Evolutionary conservation across 2,329 filamentous ascomycete species (phyloP).

Genomic region (Domatiomyces catenatus): DNA sequence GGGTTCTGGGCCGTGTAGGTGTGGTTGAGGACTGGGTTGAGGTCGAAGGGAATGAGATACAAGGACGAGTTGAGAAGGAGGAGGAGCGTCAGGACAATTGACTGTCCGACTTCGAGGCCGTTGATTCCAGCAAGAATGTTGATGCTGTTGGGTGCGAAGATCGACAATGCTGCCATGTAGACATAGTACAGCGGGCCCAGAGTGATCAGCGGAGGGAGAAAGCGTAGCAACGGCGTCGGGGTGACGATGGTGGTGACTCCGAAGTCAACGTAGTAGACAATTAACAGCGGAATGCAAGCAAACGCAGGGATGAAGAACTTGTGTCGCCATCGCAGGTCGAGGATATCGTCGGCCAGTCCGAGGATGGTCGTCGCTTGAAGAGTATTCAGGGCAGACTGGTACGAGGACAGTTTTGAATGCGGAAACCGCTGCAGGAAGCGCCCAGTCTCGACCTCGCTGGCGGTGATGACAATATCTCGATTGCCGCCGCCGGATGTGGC

Average conservation of each 20-base stretch:
- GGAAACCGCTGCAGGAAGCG: conserved; percentile 83
- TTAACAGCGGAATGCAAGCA: conserved; percentile 79
- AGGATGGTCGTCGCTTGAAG: conserved; percentile 82
- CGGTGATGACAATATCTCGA: conserved; percentile 63
- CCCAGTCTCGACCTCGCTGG: conserved; percentile 61
- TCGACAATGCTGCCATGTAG: conserved; percentile 92
- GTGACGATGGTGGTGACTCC: conserved; percentile 92
- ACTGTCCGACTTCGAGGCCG: conserved; percentile 91
- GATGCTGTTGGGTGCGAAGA: conserved; percentile 97
- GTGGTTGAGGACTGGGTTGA: conserved; percentile 15
- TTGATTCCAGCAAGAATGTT: conserved; percentile 99
- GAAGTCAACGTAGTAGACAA: conserved; percentile 97
- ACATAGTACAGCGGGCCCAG: conserved; percentile 74
- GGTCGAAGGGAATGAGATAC: conserved; percentile 53
- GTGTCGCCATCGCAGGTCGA: conserved; percentile 97
- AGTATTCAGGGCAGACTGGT: conserved; percentile 83
- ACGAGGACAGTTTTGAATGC: conserved; percentile 91
- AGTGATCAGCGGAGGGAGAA: conserved; percentile 68
- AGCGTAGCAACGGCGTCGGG: conserved; percentile 40
- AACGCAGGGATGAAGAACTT: conserved; percentile 97
- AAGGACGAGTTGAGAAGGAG: conserved; percentile 75
- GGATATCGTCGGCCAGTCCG: conserved; percentile 86
- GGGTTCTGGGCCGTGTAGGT: conserved; percentile 49
- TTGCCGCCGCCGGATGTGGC: conserved; percentile 90
- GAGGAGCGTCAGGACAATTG: conserved; percentile 71